These are phyloP conservation scores for Globisporangium echinulatum DNA, from an alignment of 352 stramenopile species.

Conservation along the genomic window DNA sequence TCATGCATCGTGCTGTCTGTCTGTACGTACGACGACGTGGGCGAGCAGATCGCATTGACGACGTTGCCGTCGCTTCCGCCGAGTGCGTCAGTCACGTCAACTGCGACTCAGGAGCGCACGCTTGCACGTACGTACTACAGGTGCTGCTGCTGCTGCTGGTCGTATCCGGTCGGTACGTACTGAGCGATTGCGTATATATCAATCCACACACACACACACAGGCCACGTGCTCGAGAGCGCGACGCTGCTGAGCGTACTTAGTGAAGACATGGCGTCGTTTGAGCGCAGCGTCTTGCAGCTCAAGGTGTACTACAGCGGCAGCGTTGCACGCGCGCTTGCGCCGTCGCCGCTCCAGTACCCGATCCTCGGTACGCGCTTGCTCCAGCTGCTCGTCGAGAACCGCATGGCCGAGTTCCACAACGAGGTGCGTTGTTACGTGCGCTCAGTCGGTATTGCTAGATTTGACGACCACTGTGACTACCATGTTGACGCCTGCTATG, in stretches of 20 bases:
- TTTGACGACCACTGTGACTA: not conserved
- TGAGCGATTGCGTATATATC: not conserved
- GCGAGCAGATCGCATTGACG: conserved; percentile 72
- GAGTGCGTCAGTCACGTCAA: conserved; percentile 39
- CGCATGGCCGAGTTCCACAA: conserved; percentile 92
- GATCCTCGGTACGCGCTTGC: conserved; percentile 84
- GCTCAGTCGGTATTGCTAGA: not conserved
- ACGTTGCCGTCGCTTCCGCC: conserved; percentile 80
- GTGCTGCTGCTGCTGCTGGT: not conserved
- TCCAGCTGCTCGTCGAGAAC: conserved; percentile 90
- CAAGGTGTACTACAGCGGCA: conserved; percentile 79
- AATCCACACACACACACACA: conserved; percentile 7
- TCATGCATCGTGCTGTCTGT: not conserved
- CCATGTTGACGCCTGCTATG: too few species aligned
- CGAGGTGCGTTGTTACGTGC: conserved; percentile 32
- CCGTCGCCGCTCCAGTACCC: conserved; percentile 78
- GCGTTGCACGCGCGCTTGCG: conserved; percentile 25
- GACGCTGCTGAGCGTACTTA: conserved; percentile 81
- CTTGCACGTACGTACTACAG: conserved; percentile 52
- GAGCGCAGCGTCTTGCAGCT: conserved; percentile 87
- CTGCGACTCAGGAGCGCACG: conserved; percentile 55
- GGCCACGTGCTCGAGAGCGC: conserved; percentile 86
- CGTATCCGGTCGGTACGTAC: too few species aligned
- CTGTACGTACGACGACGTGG: not conserved
- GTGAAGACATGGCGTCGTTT: conserved; percentile 81